A percentile compares a stretch with the other conserved stretches of the same genome.
phyloP scores from a whole-genome alignment of 2,329 filamentous ascomycete genomes.

The Fusarium torulosum region DNA sequence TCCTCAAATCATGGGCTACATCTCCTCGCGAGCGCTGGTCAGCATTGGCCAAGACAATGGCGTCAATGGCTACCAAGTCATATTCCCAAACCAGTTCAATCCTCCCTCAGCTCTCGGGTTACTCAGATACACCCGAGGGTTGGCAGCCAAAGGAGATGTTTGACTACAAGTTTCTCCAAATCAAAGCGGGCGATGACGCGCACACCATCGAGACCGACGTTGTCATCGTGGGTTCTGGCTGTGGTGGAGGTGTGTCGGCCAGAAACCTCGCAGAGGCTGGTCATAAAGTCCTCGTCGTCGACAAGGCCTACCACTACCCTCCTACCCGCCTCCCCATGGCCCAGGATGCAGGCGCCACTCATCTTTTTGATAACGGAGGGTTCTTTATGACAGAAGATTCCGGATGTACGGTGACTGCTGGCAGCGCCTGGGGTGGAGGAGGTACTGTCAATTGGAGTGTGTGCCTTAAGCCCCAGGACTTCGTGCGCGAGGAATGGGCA shows the following conservation, averaged over 20 bases:
- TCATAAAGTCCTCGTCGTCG: conserved; percentile 80
- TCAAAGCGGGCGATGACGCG: conserved; percentile 57
- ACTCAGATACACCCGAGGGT: conserved; percentile 64
- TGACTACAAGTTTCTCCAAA: conserved; percentile 72
- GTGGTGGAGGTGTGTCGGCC: conserved; percentile 84
- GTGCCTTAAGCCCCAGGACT: conserved; percentile 74
- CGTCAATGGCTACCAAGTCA: conserved; percentile 64
- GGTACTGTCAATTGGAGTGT: conserved; percentile 90
- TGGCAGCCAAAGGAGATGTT: conserved; percentile 65
- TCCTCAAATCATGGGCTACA: conserved; percentile 72
- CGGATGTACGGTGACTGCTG: conserved; percentile 72
- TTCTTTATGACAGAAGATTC: conserved; percentile 67
- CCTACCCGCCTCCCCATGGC: conserved; percentile 81
- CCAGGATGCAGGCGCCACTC: conserved; percentile 67
- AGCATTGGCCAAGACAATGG: conserved; percentile 67
- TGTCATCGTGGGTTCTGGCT: conserved; percentile 87
- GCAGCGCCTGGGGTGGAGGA: conserved; percentile 84
- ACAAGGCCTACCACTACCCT: conserved; percentile 83
- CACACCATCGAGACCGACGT: conserved; percentile 82
- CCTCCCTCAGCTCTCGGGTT: conserved; percentile 68
- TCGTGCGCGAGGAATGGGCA: conserved; percentile 86
- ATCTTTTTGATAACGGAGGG: conserved; percentile 79
- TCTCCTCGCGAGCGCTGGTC: conserved; percentile 69
- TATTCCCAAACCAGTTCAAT: conserved; percentile 68
- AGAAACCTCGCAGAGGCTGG: conserved; percentile 85